Percentiles rank a stretch among this genome's conserved stretches.
Evolutionary conservation across 495 filamentous ascomycete species (phyloP).

Genomic region (Daldinia childiae): DNA sequence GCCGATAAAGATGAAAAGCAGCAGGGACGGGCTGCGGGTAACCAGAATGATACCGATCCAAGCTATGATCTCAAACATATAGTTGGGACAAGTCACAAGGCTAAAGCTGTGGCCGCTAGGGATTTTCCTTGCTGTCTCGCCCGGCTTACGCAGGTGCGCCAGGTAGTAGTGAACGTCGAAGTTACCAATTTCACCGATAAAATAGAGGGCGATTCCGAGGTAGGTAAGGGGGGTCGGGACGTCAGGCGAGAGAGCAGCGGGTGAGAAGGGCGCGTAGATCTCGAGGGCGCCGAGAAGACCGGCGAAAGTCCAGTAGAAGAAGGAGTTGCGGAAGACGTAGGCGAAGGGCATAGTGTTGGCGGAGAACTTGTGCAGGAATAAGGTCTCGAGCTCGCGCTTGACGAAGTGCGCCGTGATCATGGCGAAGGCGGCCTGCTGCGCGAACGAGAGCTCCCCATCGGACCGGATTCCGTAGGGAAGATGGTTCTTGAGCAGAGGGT

Average conservation of each 20-base stretch:
- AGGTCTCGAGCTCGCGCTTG: constrained; percentile 93
- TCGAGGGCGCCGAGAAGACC: constrained; percentile 85
- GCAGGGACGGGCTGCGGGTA: constrained; percentile 75
- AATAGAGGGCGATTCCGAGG: constrained; percentile 72
- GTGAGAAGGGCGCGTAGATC: constrained; percentile 78
- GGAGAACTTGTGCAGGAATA: constrained; percentile 96
- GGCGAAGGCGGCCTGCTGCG: constrained; percentile 75
- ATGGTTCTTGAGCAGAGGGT: constrained; percentile 50
- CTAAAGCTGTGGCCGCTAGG: constrained; percentile 86
- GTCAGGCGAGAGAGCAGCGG: constrained; percentile 63
- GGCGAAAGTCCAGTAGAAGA: constrained; percentile 87
- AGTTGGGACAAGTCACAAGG: constrained; percentile 94
- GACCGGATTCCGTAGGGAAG: constrained; percentile 44
- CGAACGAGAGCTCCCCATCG: constrained; percentile 60
- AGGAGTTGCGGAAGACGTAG: constrained; percentile 91
- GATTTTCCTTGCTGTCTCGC: constrained; percentile 86
- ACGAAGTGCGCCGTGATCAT: constrained; percentile 85
- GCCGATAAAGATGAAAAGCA: constrained; percentile 75
- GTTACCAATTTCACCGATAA: constrained; percentile 81
- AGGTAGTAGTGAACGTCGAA: constrained; percentile 80
- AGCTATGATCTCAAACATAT: constrained; percentile 87
- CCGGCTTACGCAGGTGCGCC: constrained; percentile 76
- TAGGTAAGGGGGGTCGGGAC: constrained; percentile 60
- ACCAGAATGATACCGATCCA: constrained; percentile 85
- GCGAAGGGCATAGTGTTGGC: constrained; percentile 86